Evolutionary conservation across 495 filamentous ascomycete genomes (phyloP).

Genomic region (Baudoinia panamericana): DNA sequence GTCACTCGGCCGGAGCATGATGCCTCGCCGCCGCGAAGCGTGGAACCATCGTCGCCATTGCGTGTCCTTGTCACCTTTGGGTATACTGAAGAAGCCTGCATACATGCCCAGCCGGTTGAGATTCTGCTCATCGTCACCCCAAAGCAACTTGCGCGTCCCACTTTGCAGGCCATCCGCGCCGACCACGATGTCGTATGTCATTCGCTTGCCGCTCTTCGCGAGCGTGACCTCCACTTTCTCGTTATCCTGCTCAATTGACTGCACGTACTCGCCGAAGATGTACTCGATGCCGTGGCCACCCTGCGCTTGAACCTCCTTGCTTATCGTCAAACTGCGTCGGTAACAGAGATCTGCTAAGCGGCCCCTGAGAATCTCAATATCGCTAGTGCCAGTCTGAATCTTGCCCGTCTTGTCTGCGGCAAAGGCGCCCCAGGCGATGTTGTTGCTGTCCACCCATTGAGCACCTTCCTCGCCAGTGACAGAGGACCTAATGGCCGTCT

Average conservation of each 20-base stretch:
- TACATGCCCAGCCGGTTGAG: constrained; percentile 14
- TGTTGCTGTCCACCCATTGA: constrained; percentile 11
- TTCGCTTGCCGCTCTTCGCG: constrained; percentile 10
- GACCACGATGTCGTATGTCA: constrained; percentile 17
- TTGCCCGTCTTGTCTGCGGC: constrained; percentile 9
- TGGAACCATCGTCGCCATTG: constrained; percentile 18
- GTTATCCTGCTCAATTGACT: constrained; percentile 11
- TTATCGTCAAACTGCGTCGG: constrained; percentile 3
- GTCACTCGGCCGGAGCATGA: constrained; percentile 16
- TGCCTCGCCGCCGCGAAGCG: constrained; percentile 13
- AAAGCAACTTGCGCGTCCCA: constrained; percentile 6
- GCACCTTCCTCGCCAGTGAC: constrained; percentile 16
- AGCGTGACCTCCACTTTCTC: constrained; percentile 13
- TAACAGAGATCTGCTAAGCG: constrained; percentile 34
- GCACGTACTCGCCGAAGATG: constrained; percentile 15
- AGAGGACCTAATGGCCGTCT: constrained; percentile 5
- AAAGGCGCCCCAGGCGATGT: constrained; percentile 3
- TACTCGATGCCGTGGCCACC: constrained; percentile 13
- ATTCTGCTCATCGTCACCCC: constrained; percentile 8
- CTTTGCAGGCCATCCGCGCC: constrained; percentile 19
- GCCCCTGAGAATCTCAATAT: constrained; percentile 41
- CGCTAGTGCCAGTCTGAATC: constrained; percentile 11
- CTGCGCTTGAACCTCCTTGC: constrained; percentile 2
- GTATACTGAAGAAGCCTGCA: constrained; percentile 14
- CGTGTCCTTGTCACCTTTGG: neutral